Conservation (phyloP, 495 filamentous ascomycete species). For the Hyaloscypha hepaticicola region DNA sequence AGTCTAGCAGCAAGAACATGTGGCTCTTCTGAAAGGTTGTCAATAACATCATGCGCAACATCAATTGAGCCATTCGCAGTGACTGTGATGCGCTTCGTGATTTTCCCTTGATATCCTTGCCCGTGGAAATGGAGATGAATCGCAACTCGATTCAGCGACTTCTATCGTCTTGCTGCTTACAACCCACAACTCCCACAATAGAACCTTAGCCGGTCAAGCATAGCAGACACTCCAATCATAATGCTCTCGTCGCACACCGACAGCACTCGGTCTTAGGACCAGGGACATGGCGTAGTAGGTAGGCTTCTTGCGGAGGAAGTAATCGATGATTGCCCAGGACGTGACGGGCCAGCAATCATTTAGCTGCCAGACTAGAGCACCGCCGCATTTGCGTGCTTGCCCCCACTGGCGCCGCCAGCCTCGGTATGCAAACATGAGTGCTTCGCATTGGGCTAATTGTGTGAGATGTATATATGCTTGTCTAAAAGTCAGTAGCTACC, state of each 20-base stretch:
- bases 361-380: constrained; percentile 9
- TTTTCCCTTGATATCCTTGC: background rate
- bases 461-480: constrained; percentile 12
- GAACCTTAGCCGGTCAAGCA: background rate
- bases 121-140: background rate
- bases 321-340: constrained; percentile 11
- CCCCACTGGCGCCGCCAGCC: constrained; percentile 13
- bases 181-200: background rate
- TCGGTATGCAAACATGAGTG: background rate
- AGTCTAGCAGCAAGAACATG: background rate
- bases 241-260: background rate
- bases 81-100: no score
- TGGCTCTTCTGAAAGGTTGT: no score
- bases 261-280: background rate
- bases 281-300: constrained; percentile 6
- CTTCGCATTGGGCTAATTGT: constrained; percentile 10
- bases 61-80: no score
- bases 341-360: constrained; percentile 11
- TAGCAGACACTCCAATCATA: background rate
- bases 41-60: no score
- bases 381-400: background rate
- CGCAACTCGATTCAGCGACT: background rate
- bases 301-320: constrained; percentile 8
- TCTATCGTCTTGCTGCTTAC: background rate
- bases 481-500: background rate